Base-by-base conservation (phyloP, 805 yeast species). In the Sungouiozyma ichnusensis region DNA sequence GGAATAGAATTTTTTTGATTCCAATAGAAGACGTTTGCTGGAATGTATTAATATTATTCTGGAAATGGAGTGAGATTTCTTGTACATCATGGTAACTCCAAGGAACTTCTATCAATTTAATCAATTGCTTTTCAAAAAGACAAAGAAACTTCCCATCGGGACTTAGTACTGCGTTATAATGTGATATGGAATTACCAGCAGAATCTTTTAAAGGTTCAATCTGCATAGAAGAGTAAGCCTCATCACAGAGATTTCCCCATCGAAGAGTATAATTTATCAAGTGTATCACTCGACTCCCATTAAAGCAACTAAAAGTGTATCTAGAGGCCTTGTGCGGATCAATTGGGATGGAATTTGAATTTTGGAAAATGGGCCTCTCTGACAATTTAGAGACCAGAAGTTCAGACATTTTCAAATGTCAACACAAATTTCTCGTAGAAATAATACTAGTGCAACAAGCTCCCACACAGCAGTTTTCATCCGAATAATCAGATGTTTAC, bases 1-100 rank as follows among this genome's bases (percentile, higher is more conserved):
- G 80, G 77, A 61, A 77, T 65, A 39, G 64, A 41, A 47, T 71
- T 62, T 19, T 77, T 61, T 35, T 69, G 64, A 39, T 69, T 2
- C 36, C 29, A 7, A 11, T 11, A 7, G 29, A 24, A 3, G 46
- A 17, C 1, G 9, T 20, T 17, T 14, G 32, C 18, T 20, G 27
- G 13, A 42, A 16, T 15, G 32, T 44, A 39, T 31, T 38, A 17
- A 35, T 16, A 5, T 37, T 19, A 4, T 35, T 32, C 20, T 40
- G 38, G 14, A 45, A 42, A 16, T 18, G 37, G 16, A 34, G 32
- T 3, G 20, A 8, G 33, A 43, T 35, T 14, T 33, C 24, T 4
- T 35, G 19, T 3, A 39, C 39, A 13, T 43, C 42, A 20, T 37
- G 37, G 32, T 51, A 49, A 13, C 47, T 48, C 60, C 60, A 55